Conservation (phyloP, 305 asterid genomes). For the Fraxinus greggii region DNA sequence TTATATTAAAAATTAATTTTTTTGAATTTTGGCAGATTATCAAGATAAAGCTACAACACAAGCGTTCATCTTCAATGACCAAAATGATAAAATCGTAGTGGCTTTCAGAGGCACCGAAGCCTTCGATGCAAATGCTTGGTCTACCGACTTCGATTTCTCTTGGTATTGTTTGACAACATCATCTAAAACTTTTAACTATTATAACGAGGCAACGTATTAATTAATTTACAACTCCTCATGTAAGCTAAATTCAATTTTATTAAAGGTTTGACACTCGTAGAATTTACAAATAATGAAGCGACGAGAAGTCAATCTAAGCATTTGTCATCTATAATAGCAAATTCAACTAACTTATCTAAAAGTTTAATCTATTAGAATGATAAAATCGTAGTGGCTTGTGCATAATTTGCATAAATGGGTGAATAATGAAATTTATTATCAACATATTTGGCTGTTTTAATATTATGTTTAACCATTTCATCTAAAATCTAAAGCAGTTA, state of each 20-base stretch:
- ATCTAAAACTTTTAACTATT: background rate
- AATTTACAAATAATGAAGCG: background rate
- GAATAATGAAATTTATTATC: background rate
- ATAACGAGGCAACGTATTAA: background rate
- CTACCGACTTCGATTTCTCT: conserved; percentile 47
- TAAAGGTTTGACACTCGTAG: background rate
- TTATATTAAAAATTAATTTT: background rate
- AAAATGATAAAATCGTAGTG: conserved; percentile 25
- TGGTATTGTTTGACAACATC: conserved; percentile 25
- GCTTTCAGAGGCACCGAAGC: conserved; percentile 50
- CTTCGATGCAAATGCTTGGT: conserved; percentile 50
- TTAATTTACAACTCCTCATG: too few species aligned
- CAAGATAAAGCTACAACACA: conserved; percentile 53
- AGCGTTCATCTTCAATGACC: conserved; percentile 45
- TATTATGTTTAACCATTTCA: too few species aligned
- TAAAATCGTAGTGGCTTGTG: too few species aligned
- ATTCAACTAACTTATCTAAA: background rate
- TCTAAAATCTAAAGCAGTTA: background rate
- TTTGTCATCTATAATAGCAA: background rate
- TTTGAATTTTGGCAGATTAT: conserved; percentile 33
- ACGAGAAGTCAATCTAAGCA: too few species aligned
- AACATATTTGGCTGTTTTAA: background rate
- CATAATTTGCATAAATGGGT: background rate
- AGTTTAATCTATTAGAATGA: too few species aligned
- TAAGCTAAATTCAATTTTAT: too few species aligned